These are phyloP conservation scores for Diaporthe sp. DNA, from an alignment of 2,329 filamentous ascomycete species.

Conservation along the genomic window DNA sequence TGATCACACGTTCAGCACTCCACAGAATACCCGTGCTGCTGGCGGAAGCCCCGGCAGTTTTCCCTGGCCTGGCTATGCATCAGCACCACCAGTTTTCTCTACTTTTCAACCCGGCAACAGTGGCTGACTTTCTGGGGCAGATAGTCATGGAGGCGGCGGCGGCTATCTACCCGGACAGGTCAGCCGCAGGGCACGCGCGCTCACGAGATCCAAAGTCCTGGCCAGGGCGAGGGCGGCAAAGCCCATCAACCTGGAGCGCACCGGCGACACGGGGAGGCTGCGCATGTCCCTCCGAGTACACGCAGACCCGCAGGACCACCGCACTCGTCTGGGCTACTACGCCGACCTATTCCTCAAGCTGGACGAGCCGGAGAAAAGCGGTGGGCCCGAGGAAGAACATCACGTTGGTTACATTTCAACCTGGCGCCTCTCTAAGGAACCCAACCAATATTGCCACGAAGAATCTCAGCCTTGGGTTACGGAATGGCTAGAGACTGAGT, in stretches of 20 bases:
- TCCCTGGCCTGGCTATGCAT: too few species aligned
- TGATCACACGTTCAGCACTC: too few species aligned
- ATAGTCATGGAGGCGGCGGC: background rate
- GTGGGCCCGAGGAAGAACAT: background rate
- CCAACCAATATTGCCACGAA: background rate
- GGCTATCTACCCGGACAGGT: background rate
- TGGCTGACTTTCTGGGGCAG: background rate
- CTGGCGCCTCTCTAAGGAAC: constrained; percentile 22
- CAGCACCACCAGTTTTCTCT: too few species aligned
- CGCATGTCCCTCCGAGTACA: constrained; percentile 5
- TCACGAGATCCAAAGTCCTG: background rate
- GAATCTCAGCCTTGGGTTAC: background rate
- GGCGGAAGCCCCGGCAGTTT: too few species aligned
- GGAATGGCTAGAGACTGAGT: background rate
- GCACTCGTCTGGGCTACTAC: constrained; percentile 23
- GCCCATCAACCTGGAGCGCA: background rate
- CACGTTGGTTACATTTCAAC: constrained; percentile 9
- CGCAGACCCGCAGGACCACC: constrained; percentile 3
- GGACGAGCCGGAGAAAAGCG: background rate
- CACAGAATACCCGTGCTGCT: too few species aligned
- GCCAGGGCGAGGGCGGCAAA: background rate
- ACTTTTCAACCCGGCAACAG: background rate
- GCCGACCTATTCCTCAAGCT: background rate
- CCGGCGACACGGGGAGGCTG: background rate
- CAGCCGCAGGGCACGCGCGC: background rate